Evolutionary conservation across 2,329 filamentous ascomycete species (phyloP), one percentile per base, ranked within the genome.

Genomic region (Fusarium nematophilum): DNA sequence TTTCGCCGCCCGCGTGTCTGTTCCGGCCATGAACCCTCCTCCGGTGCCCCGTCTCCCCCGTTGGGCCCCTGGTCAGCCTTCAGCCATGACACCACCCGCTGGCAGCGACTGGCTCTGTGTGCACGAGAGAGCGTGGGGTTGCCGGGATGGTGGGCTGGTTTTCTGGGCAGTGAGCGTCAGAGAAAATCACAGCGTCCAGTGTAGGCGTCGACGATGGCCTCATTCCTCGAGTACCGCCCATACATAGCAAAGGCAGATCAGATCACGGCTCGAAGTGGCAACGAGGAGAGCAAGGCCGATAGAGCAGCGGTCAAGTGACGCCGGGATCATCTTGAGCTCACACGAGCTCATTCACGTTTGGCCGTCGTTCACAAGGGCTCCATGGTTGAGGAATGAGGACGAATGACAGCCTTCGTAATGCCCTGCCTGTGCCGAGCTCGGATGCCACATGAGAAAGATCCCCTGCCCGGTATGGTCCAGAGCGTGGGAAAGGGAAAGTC

Each of bases 261-360:
- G 44, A 67, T 67, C 47, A 66, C 62, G 56, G 59, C 54, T 64
- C 17, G 57, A 64, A 58, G 52, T 37, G 49, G 37, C n/a, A 37
- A 58, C 14, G 44, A 58, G 47, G 31, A 33, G 38, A 48, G 23
- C 52, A 47, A 59, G 53, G 45, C 51, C 37, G 43, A 40, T 44
- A 53, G 62, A 66, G 62, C 66, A 53, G 66, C 62, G 64, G 66
- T 68, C 66, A 68, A 69, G 60, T 66, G 64, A 68, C 48, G 59
- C 51, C 42, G 64, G 51, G 42, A 60, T 62, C 50, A 67, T 55
- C 46, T 59, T 43, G 44, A 62, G 57, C 57, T 67, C 50, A 57
- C 42, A 66, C 37, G 47, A 60, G 57, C 63, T 55, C 47, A 59
- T 57, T 53, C 45, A 47, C 39, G 49, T 50, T 45, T 31, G 42